Conservation (phyloP, 163 green algal species). For the Trebouxiophyceae sp. region DNA sequence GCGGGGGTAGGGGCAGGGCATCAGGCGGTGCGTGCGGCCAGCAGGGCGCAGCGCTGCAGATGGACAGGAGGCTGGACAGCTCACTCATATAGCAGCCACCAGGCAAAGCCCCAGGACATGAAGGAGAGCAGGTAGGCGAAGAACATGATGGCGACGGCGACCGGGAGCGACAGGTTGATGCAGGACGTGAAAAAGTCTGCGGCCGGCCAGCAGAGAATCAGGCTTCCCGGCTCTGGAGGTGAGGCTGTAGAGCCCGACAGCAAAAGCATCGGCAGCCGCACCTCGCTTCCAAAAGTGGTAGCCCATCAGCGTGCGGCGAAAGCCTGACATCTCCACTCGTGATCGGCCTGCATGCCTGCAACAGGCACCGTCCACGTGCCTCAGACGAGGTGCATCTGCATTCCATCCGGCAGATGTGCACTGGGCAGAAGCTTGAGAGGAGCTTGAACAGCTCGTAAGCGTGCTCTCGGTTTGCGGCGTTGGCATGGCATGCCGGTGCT, state of each 20-base stretch:
- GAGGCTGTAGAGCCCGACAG: background rate
- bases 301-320: conserved; percentile 34
- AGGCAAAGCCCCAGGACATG: conserved; percentile 51
- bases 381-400: background rate
- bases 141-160: conserved; percentile 40
- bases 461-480: background rate
- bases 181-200: conserved; percentile 67
- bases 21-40: background rate
- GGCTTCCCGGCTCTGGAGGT: background rate
- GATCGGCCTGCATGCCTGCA: conserved; percentile 45
- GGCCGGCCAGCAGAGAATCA: background rate
- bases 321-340: conserved; percentile 39
- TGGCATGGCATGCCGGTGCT: too few relatives aligned
- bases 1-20: background rate
- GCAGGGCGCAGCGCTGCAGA: too few relatives aligned
- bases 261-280: background rate
- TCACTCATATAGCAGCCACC: conserved; percentile 57
- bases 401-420: background rate
- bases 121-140: conserved; percentile 51
- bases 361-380: background rate
- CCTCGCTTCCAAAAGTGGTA: conserved; percentile 38
- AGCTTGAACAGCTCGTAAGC: background rate
- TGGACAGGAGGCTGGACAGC: too few relatives aligned
- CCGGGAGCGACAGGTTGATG: conserved; percentile 47
- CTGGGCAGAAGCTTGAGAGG: background rate